These are phyloP conservation scores for Astragalus membranaceus DNA, from an alignment of 306 rosid genomes.

Conservation along the genomic window DNA sequence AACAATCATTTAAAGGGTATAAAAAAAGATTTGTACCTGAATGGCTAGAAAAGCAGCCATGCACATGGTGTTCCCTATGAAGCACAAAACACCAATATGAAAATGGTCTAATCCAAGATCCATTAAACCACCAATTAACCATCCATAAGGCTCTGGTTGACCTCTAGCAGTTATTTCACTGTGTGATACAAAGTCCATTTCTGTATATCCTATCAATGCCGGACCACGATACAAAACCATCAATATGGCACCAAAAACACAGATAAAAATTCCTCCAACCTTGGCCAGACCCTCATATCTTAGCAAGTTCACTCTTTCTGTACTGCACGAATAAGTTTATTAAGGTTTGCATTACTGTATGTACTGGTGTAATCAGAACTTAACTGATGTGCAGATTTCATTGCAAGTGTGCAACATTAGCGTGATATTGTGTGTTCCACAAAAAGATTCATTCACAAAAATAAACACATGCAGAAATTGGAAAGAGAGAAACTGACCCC, in stretches of 20 bases:
- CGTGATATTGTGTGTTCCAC: not conserved
- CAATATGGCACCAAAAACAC: slow-evolving; percentile 73
- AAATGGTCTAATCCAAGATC: slow-evolving; percentile 75
- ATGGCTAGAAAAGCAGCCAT: slow-evolving; percentile 85
- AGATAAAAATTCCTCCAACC: slow-evolving; percentile 70
- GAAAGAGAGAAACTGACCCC: slow-evolving; percentile 67
- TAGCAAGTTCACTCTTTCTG: slow-evolving; percentile 89
- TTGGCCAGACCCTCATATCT: slow-evolving; percentile 83
- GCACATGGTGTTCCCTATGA: slow-evolving; percentile 92
- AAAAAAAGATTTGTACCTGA: slow-evolving; percentile 51
- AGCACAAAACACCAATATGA: slow-evolving; percentile 86
- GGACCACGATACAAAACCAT: slow-evolving; percentile 91
- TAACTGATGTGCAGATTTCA: not conserved
- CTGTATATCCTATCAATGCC: slow-evolving; percentile 59
- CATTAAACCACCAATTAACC: slow-evolving; percentile 61
- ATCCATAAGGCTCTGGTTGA: slow-evolving; percentile 93
- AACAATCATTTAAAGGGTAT: not conserved
- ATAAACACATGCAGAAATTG: slow-evolving; percentile 6
- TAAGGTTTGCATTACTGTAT: slow-evolving; percentile 18
- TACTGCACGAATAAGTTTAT: slow-evolving; percentile 61
- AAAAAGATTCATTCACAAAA: slow-evolving; percentile 5
- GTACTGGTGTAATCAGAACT: not conserved
- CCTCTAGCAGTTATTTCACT: slow-evolving; percentile 79
- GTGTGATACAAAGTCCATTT: slow-evolving; percentile 43
- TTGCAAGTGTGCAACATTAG: not conserved